Evolutionary conservation across 2,329 filamentous ascomycete genomes (phyloP), one percentile per base, ranked within the genome.

Genomic region (Myrmaecium sp.): DNA sequence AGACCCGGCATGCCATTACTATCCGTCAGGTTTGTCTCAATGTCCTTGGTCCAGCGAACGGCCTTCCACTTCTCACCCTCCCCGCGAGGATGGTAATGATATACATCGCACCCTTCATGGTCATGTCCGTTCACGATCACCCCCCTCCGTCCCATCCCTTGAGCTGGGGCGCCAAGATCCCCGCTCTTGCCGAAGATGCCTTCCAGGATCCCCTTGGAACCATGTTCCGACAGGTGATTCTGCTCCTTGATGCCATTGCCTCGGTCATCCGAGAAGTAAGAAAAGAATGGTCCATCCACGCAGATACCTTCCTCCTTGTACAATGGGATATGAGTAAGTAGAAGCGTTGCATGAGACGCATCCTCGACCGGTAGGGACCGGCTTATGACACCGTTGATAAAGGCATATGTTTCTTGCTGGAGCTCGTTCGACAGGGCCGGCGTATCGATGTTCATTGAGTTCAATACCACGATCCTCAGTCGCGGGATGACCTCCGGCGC

Each of bases 51-150:
- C 30, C 30, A 31, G 3, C 17, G 31, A n/a, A 39, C 36, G 8
- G 33, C 33, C 4, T 28, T 23, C 17, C 35, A 38, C 19, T 27
- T 26, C 6, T 20, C 13, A 6, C 12, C 16, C 3, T 28, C 25
- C n/a, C n/a, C n/a, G 4, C 28, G 23, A 4, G 35, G 32, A 4
- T 41, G 43, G 42, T 67, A 86, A 56, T 98, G 89, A 43, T 77
- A 76, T 5, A 75, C 77, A 50, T 95, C 83, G 46, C 89, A 98
- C 5, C 89, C 89, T 38, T 79, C 80, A 49, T 98, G 89, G 44
- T 98, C 89, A 47, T 98, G 89, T 0, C 89, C 89, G 25, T 84
- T 94, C 20, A 98, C 55, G 14, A 98, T 72, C 5, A 95, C 55
- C 1, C 86, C 84, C 6, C 60, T 65, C 10, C 81, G 62, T 2